Conservation (phyloP, 495 filamentous ascomycete species). For the Lichina pygmaea region DNA sequence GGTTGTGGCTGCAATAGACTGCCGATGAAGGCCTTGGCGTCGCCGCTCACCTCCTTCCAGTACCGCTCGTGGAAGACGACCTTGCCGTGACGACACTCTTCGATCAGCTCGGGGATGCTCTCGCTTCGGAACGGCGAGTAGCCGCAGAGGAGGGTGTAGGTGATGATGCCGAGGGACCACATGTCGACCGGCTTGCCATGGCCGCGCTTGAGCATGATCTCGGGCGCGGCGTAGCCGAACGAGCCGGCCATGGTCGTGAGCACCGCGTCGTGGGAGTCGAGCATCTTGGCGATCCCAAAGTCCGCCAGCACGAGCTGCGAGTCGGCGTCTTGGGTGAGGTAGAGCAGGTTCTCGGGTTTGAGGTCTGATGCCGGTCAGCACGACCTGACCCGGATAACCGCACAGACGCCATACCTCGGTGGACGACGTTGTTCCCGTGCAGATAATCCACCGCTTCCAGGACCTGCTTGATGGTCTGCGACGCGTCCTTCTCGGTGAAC, state of each 20-base stretch:
- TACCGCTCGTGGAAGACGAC: conserved; percentile 96
- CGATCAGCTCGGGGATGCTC: conserved; percentile 76
- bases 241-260: conserved; percentile 97
- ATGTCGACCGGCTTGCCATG: conserved; percentile 99
- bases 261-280: conserved; percentile 68
- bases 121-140: conserved; percentile 96
- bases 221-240: conserved; percentile 91
- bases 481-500: conserved; percentile 97
- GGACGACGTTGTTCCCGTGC: conserved; percentile 84
- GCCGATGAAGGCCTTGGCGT: conserved; percentile 88
- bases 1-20: conserved; percentile 57
- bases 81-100: conserved; percentile 70
- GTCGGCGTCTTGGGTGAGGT: conserved; percentile 46
- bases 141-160: conserved; percentile 95
- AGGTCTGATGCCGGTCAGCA: conserved; percentile 32
- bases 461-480: conserved; percentile 86
- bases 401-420: conserved; percentile 38
- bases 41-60: conserved; percentile 90
- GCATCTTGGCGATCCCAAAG: conserved; percentile 97
- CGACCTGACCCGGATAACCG: background rate
- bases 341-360: conserved; percentile 95
- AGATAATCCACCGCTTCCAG: conserved; percentile 87
- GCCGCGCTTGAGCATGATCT: conserved; percentile 93
- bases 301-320: conserved; percentile 86
- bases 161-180: conserved; percentile 98